These are phyloP conservation scores for Fistulinella cinereoalba DNA, from an alignment of 1,284 basidiomycete species.

Conservation along the genomic window DNA sequence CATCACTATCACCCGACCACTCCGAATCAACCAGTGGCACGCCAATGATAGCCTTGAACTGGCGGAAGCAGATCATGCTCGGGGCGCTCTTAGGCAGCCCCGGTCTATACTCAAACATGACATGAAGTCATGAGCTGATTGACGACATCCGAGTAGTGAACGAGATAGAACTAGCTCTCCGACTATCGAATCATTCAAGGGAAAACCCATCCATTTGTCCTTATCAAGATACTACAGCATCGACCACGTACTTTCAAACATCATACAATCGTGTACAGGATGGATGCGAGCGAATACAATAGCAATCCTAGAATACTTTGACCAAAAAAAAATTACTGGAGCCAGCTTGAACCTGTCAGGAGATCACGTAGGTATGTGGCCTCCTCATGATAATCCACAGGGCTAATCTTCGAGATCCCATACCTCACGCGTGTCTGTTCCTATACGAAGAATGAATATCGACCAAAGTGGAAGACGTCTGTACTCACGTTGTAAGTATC, in stretches of 20 bases:
- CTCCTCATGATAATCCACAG: slow-evolving; percentile 75
- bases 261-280: slow-evolving; percentile 4
- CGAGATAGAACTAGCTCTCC: no score
- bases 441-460: slow-evolving; percentile 38
- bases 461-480: neutral
- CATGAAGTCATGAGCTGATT: no score
- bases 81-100: no score
- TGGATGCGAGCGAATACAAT: neutral
- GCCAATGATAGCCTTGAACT: no score
- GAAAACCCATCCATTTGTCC: no score
- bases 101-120: no score
- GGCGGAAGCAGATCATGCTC: no score
- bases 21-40: no score
- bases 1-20: no score
- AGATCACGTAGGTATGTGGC: slow-evolving; percentile 57
- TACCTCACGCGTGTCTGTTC: slow-evolving; percentile 80
- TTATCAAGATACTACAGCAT: no score
- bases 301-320: neutral
- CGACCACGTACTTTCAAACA: neutral
- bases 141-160: no score
- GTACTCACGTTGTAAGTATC: slow-evolving; percentile 79
- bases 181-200: no score
- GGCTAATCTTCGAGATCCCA: slow-evolving; percentile 66
- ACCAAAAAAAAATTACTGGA: slow-evolving; percentile 20
- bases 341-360: slow-evolving; percentile 41